These are phyloP conservation scores for Metarhizium robertsii DNA, from an alignment of 2,329 filamentous ascomycete genomes.

Conservation along the genomic window DNA sequence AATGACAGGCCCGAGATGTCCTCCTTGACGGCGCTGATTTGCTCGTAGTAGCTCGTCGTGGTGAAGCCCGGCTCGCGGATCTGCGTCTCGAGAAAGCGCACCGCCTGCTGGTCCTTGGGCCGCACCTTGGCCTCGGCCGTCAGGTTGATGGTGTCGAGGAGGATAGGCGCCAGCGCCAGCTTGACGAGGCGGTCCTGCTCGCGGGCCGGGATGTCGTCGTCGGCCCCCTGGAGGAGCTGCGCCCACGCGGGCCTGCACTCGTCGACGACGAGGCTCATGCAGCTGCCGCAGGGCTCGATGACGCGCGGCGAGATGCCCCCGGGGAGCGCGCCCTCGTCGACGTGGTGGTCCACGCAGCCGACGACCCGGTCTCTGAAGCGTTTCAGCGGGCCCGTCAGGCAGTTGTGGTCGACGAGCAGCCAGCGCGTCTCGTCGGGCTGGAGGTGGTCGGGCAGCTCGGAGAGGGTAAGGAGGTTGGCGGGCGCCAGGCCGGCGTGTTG, in stretches of 20 bases:
- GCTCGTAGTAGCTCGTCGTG: slow-evolving; percentile 45
- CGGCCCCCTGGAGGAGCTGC: slow-evolving; percentile 20
- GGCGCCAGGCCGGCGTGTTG: slow-evolving; percentile 46
- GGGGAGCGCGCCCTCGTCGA: slow-evolving; percentile 53
- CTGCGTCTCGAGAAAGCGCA: slow-evolving; percentile 46
- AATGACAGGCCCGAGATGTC: slow-evolving; percentile 53
- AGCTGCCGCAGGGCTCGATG: slow-evolving; percentile 61
- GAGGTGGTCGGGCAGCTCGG: slow-evolving; percentile 37
- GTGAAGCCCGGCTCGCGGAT: slow-evolving; percentile 36
- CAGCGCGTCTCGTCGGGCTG: slow-evolving; percentile 50
- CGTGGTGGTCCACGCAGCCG: slow-evolving; percentile 72
- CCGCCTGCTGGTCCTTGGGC: slow-evolving; percentile 48
- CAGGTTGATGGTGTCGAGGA: slow-evolving; percentile 66
- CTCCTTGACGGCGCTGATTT: slow-evolving; percentile 56
- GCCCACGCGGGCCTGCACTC: slow-evolving; percentile 51
- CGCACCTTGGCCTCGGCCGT: slow-evolving; percentile 55
- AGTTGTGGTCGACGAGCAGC: slow-evolving; percentile 76
- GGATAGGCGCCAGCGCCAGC: slow-evolving; percentile 58
- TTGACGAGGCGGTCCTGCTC: slow-evolving; percentile 53
- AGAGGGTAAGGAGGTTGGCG: slow-evolving; percentile 54
- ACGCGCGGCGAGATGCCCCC: slow-evolving; percentile 44
- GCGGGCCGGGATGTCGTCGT: slow-evolving; percentile 7
- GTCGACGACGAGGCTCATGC: slow-evolving; percentile 59
- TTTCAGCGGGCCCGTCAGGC: slow-evolving; percentile 50
- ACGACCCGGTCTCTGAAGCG: slow-evolving; percentile 43